These are phyloP conservation scores for Solanum pimpinellifolium DNA, from an alignment of 257 asterid genomes.

Conservation along the genomic window DNA sequence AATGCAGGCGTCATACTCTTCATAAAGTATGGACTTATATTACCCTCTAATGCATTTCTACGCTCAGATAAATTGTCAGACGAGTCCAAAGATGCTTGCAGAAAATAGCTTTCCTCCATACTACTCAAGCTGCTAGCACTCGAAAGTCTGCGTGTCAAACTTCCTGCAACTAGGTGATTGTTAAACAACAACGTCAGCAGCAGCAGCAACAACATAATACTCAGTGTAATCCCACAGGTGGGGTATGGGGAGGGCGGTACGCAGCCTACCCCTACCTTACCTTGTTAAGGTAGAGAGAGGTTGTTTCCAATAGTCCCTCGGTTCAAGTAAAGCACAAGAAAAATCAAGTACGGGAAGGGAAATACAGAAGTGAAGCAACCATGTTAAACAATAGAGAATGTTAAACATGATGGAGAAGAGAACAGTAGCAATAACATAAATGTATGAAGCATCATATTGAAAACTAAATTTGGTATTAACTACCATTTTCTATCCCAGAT, in stretches of 20 bases:
- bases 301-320: neutral
- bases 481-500: conserved; percentile 74
- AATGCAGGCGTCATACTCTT: conserved; percentile 83
- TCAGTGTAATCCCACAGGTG: neutral
- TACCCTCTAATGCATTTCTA: conserved; percentile 55
- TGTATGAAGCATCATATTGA: neutral
- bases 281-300: neutral
- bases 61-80: conserved; percentile 57
- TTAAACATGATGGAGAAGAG: neutral
- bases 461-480: neutral
- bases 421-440: neutral
- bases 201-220: neutral
- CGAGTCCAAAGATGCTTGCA: conserved; percentile 85
- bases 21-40: conserved; percentile 63
- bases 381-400: neutral
- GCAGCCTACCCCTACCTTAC: neutral
- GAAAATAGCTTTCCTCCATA: conserved; percentile 93
- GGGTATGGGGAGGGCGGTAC: neutral
- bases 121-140: conserved; percentile 87
- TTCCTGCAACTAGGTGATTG: conserved; percentile 42
- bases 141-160: conserved; percentile 64
- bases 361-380: neutral
- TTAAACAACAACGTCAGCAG: conserved; percentile 1
- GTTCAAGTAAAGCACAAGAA: neutral
- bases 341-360: neutral